Evolutionary conservation across 129 eudicot genomes (phyloP).

Genomic region (Saussurea involucrata): DNA sequence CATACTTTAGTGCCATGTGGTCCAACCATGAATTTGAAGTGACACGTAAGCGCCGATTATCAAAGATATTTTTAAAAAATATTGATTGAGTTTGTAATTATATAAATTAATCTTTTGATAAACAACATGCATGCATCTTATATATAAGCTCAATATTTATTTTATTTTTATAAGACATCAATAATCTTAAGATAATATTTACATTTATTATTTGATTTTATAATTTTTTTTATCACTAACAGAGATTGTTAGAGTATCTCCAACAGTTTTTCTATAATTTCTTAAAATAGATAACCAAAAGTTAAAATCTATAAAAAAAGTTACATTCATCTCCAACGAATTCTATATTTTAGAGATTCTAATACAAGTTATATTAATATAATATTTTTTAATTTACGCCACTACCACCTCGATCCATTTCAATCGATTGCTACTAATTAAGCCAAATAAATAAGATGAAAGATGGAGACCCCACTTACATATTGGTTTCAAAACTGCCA

Average conservation of each 20-base stretch:
- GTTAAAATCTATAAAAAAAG: too few relatives aligned
- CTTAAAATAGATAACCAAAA: too few relatives aligned
- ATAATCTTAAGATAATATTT: too few relatives aligned
- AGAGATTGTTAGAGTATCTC: too few relatives aligned
- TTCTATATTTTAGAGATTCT: too few relatives aligned
- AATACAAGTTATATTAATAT: too few relatives aligned
- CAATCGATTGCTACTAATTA: background rate
- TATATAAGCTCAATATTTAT: too few relatives aligned
- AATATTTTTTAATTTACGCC: background rate
- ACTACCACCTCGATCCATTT: background rate
- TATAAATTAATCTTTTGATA: background rate
- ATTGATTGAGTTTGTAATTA: background rate
- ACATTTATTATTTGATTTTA: too few relatives aligned
- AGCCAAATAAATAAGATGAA: constrained; percentile 10
- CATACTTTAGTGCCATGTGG: constrained; percentile 6
- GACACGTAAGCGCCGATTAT: constrained; percentile 4
- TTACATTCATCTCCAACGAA: too few relatives aligned
- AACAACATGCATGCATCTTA: background rate
- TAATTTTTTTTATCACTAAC: too few relatives aligned
- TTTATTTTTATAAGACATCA: too few relatives aligned
- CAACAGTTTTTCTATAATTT: too few relatives aligned
- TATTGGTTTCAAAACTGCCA: constrained; percentile 24
- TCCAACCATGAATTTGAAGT: background rate
- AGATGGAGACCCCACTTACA: constrained; percentile 24
- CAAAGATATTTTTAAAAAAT: background rate